These are phyloP conservation scores for Acephala macrosclerotiorum DNA, from an alignment of 2,329 filamentous ascomycete species.

Conservation along the genomic window DNA sequence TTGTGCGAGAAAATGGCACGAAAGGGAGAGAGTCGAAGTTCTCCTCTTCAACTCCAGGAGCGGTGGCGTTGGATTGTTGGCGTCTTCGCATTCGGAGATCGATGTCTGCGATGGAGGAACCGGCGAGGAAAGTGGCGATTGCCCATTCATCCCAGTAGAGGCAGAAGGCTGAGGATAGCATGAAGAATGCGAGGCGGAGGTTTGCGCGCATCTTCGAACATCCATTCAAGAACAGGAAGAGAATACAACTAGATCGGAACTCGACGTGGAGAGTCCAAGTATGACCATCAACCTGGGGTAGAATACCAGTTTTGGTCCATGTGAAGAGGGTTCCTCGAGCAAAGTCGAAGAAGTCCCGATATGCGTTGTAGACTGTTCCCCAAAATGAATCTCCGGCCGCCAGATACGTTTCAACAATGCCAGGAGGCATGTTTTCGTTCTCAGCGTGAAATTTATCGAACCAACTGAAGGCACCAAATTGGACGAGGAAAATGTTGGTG, in stretches of 20 bases:
- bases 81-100: conserved; percentile 66
- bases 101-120: conserved; percentile 67
- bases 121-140: conserved; percentile 70
- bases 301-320: conserved; percentile 59
- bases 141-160: conserved; percentile 36
- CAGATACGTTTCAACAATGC: conserved; percentile 35
- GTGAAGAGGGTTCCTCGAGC: conserved; percentile 64
- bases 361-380: conserved; percentile 49
- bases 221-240: conserved; percentile 60
- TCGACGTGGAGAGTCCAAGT: conserved; percentile 67
- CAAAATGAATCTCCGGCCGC: conserved; percentile 30
- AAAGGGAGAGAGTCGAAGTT: background rate
- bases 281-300: conserved; percentile 56
- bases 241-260: conserved; percentile 66
- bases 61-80: conserved; percentile 66
- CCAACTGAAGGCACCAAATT: conserved; percentile 47
- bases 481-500: conserved; percentile 16
- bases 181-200: conserved; percentile 60
- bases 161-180: conserved; percentile 57
- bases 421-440: conserved; percentile 38
- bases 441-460: conserved; percentile 45
- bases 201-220: conserved; percentile 58
- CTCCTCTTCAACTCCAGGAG: conserved; percentile 42
- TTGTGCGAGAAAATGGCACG: background rate
- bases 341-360: conserved; percentile 74